Conservation (phyloP, 2,329 filamentous ascomycete species). For the Cadophora sp. region DNA sequence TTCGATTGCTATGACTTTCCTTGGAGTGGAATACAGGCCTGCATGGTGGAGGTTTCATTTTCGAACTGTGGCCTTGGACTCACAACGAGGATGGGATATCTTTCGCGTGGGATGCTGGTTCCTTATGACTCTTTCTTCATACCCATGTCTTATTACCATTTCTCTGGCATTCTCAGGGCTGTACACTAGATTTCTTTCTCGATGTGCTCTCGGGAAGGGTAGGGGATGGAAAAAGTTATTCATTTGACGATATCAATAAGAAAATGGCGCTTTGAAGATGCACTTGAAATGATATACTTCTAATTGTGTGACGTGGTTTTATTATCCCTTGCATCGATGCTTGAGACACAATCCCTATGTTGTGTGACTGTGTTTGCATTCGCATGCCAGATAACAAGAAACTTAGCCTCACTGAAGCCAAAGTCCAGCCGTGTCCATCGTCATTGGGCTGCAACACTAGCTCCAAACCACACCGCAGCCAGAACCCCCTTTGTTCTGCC, state of each 20-base stretch:
- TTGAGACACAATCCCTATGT: constrained; percentile 5
- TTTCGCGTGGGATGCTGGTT: constrained; percentile 42
- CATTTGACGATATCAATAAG: constrained; percentile 35
- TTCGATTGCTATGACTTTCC: constrained; percentile 44
- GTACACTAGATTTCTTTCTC: constrained; percentile 48
- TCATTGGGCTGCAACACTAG: constrained; percentile 31
- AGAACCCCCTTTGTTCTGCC: constrained; percentile 28
- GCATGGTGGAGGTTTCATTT: constrained; percentile 36
- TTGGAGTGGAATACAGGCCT: constrained; percentile 41
- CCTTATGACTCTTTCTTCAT: constrained; percentile 45
- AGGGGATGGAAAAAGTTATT: constrained; percentile 46
- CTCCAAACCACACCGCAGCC: constrained; percentile 14
- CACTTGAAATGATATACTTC: background rate
- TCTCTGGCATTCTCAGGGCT: constrained; percentile 47
- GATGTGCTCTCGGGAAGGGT: constrained; percentile 44
- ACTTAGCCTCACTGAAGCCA: constrained; percentile 17
- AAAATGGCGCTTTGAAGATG: constrained; percentile 16
- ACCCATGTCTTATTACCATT: constrained; percentile 48
- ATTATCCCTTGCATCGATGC: background rate
- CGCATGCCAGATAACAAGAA: constrained; percentile 11
- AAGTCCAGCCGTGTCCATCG: constrained; percentile 24
- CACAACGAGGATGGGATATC: constrained; percentile 43
- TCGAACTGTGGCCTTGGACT: constrained; percentile 34
- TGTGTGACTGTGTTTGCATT: constrained; percentile 13
- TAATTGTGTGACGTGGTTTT: background rate